phyloP scores from a whole-genome alignment of 75 land plant genomes.

The Pinus albicaulis region DNA sequence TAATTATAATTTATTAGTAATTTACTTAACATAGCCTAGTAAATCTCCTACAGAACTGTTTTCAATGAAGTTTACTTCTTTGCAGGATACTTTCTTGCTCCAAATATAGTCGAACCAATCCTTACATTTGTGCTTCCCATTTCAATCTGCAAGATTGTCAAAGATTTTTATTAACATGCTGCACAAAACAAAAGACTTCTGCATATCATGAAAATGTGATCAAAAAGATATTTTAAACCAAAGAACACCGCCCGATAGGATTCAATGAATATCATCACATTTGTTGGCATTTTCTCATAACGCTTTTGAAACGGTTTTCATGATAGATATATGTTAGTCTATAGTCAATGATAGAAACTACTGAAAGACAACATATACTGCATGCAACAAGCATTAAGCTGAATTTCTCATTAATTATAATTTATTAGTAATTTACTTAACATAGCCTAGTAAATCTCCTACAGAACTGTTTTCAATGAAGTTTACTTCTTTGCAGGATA shows the following conservation, averaged over 20 bases:
- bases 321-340: no score
- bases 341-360: no score
- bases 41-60: conserved; percentile 7
- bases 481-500: conserved; percentile 39
- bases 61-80: conserved; percentile 15
- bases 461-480: neutral
- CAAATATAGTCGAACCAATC: conserved; percentile 73
- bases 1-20: neutral
- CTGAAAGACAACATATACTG: neutral
- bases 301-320: no score
- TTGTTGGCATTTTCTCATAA: no score
- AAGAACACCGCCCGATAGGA: no score
- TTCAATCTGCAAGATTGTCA: conserved; percentile 17
- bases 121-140: conserved; percentile 81
- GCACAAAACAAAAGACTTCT: no score
- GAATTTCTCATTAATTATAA: neutral
- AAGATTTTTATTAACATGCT: no score
- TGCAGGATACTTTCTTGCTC: conserved; percentile 61
- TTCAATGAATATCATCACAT: no score
- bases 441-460: neutral
- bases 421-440: neutral
- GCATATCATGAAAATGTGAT: no score
- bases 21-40: neutral
- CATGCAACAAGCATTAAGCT: neutral
- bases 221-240: no score